A percentile compares a stretch with the other conserved stretches of the same genome.
Conservation (phyloP, 1,284 basidiomycete genomes). For the Sanghuangporus sanghuang region DNA sequence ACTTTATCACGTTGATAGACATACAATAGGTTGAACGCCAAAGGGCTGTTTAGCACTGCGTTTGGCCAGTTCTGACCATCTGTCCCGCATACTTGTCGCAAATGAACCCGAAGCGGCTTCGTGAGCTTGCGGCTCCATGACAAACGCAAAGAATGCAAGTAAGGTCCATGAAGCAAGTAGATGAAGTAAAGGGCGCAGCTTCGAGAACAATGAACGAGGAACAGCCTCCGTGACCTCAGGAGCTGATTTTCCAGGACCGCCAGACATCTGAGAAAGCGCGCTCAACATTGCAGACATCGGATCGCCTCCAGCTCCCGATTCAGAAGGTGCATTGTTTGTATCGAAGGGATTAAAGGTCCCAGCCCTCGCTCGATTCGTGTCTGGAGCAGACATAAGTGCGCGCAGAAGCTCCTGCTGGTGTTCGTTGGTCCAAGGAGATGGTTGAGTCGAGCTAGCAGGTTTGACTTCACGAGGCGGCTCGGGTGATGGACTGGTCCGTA, state of each 20-base stretch:
- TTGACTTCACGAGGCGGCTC: conserved; percentile 22
- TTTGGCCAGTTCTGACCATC: conserved; percentile 51
- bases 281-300: conserved; percentile 19
- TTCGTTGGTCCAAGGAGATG: conserved; percentile 50
- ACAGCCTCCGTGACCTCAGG: conserved; percentile 9
- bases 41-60: conserved; percentile 27
- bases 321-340: neutral
- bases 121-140: conserved; percentile 49
- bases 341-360: neutral
- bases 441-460: neutral
- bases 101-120: conserved; percentile 24
- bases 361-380: conserved; percentile 22
- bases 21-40: conserved; percentile 52
- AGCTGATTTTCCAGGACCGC: conserved; percentile 4
- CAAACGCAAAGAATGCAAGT: conserved; percentile 63
- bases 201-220: conserved; percentile 46
- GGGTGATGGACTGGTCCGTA: conserved; percentile 28
- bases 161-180: conserved; percentile 56
- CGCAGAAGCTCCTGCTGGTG: conserved; percentile 62
- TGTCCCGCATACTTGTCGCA: conserved; percentile 34
- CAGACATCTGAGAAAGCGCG: conserved; percentile 16
- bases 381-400: conserved; percentile 43
- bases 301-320: conserved; percentile 9
- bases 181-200: conserved; percentile 60
- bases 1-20: conserved; percentile 22